Percentiles rank a stretch among this genome's conserved stretches.
Conservation (phyloP, 441 rosid species). For the Syzygium malaccense region DNA sequence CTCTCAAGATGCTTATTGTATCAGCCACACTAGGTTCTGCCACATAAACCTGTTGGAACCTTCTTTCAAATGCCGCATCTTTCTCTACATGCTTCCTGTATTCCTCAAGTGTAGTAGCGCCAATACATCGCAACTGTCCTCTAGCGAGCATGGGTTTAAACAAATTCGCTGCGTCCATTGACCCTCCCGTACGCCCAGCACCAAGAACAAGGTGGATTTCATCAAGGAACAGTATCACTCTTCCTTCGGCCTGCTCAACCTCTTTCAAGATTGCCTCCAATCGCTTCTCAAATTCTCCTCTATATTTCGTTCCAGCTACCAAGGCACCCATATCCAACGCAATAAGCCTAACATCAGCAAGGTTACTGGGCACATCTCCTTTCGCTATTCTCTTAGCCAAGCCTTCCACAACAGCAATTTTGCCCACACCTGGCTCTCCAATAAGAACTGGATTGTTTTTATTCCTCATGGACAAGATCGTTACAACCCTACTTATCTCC, state of each 20-base stretch:
- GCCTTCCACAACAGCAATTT: conserved; percentile 88
- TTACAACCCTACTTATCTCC: conserved; percentile 68
- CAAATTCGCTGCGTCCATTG: conserved; percentile 91
- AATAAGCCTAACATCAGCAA: conserved; percentile 65
- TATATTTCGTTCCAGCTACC: conserved; percentile 68
- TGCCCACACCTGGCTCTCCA: conserved; percentile 93
- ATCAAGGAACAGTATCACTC: conserved; percentile 79
- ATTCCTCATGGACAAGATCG: conserved; percentile 73
- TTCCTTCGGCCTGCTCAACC: conserved; percentile 82
- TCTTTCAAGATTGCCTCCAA: conserved; percentile 72
- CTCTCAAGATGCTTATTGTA: conserved; percentile 81
- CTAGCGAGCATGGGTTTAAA: conserved; percentile 96
- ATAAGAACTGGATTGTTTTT: conserved; percentile 85
- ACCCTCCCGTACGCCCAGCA: conserved; percentile 72
- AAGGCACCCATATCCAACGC: conserved; percentile 83
- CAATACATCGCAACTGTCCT: conserved; percentile 86
- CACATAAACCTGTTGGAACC: conserved; percentile 84
- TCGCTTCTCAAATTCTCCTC: conserved; percentile 76
- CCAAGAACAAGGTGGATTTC: conserved; percentile 82
- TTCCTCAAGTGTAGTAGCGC: conserved; percentile 88
- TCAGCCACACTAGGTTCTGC: conserved; percentile 86
- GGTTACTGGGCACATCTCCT: conserved; percentile 85
- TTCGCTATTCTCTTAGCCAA: conserved; percentile 78
- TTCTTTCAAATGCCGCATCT: conserved; percentile 95
- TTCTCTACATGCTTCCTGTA: conserved; percentile 90